Evolutionary conservation across 495 filamentous ascomycete species (phyloP).

Genomic region (Trichocladium uniseriatum): DNA sequence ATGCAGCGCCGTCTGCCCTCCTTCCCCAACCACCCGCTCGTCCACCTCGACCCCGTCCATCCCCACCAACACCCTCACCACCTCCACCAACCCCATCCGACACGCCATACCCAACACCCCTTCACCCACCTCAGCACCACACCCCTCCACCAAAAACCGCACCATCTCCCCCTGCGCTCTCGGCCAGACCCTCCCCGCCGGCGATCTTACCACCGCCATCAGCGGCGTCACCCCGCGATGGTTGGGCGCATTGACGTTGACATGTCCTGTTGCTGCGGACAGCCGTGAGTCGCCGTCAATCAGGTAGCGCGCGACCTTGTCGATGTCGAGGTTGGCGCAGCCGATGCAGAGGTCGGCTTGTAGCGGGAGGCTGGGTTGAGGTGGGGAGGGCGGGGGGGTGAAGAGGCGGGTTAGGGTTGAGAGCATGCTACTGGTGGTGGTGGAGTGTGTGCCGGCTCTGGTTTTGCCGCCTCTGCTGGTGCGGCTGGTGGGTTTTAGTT

Average conservation of each 20-base stretch:
- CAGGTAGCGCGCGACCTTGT: conserved; percentile 12
- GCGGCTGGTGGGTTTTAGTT: neutral
- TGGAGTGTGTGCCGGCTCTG: neutral
- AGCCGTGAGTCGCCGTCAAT: neutral
- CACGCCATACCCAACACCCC: conserved; percentile 8
- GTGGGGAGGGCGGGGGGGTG: neutral
- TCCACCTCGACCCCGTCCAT: conserved; percentile 11
- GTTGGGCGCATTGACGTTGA: conserved; percentile 11
- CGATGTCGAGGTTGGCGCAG: conserved; percentile 15
- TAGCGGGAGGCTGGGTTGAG: neutral
- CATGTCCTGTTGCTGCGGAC: no score
- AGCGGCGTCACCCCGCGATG: conserved; percentile 12
- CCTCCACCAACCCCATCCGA: neutral
- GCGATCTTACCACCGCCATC: conserved; percentile 7
- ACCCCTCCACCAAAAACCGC: conserved; percentile 13
- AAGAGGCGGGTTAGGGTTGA: conserved; percentile 6
- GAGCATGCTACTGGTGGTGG: neutral
- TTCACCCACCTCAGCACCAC: conserved; percentile 10
- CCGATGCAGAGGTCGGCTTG: conserved; percentile 16
- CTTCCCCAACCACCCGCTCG: neutral
- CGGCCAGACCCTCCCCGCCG: neutral
- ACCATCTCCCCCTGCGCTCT: conserved; percentile 14
- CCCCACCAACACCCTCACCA: conserved; percentile 9
- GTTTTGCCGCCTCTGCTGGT: neutral
- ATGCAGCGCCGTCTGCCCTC: conserved; percentile 14